A percentile compares a stretch with the other conserved stretches of the same genome.
Evolutionary conservation across 129 eudicot genomes (phyloP).

Genomic region (Tagetes patula): DNA sequence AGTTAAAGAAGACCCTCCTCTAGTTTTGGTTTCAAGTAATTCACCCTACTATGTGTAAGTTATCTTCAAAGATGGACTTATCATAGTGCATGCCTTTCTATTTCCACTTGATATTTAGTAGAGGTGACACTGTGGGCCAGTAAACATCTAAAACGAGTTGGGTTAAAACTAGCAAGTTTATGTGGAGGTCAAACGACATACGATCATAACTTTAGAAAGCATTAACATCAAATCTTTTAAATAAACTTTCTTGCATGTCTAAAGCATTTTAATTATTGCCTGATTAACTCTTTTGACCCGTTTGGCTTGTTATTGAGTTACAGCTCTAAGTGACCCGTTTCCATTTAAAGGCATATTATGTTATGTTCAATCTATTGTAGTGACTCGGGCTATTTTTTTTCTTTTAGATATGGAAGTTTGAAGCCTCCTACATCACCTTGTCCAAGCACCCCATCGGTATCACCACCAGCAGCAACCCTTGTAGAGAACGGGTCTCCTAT

Average conservation of each 20-base stretch:
- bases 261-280: background rate
- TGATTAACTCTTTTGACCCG: background rate
- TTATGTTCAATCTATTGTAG: conserved; percentile 11
- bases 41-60: conserved; percentile 66
- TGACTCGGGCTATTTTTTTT: background rate
- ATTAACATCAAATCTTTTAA: background rate
- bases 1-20: conserved; percentile 33
- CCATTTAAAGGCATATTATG: conserved; percentile 6
- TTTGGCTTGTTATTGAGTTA: conserved; percentile 1
- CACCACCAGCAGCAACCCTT: conserved; percentile 28
- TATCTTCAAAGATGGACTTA: conserved; percentile 9
- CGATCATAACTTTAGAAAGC: too few species aligned
- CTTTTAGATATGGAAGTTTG: conserved; percentile 54
- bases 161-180: background rate
- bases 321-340: background rate
- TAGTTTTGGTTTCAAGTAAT: conserved; percentile 31
- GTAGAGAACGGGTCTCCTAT: conserved; percentile 40
- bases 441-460: conserved; percentile 53
- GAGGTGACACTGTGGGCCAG: background rate
- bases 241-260: background rate
- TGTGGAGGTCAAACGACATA: too few species aligned
- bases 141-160: background rate
- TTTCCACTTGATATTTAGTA: conserved; percentile 10
- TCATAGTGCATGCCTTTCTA: background rate
- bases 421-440: conserved; percentile 77